phyloP scores from a whole-genome alignment of 106 monocot species.

The Acanthochlamys bracteata region DNA sequence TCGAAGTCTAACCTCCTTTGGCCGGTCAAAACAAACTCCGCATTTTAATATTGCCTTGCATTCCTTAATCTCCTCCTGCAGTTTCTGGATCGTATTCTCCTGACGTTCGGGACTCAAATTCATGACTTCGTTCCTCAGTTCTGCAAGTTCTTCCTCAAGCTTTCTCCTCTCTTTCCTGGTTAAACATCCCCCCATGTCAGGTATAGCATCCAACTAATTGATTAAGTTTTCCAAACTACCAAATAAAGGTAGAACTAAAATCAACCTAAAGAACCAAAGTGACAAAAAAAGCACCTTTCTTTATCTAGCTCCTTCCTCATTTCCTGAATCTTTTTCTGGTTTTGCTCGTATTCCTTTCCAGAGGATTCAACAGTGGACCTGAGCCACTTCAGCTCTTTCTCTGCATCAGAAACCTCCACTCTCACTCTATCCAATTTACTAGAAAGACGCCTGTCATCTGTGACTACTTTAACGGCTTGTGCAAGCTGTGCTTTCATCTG shows the following conservation, averaged over 20 bases:
- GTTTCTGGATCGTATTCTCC: slow-evolving; percentile 67
- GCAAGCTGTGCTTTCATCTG: slow-evolving; percentile 64
- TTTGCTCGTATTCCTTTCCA: slow-evolving; percentile 68
- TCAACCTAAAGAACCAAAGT: not conserved
- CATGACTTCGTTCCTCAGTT: slow-evolving; percentile 51
- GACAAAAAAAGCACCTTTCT: slow-evolving; percentile 57
- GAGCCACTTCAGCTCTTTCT: slow-evolving; percentile 82
- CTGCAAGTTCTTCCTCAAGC: slow-evolving; percentile 67
- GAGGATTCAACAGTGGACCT: slow-evolving; percentile 41
- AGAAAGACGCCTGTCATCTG: slow-evolving; percentile 49
- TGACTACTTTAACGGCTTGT: slow-evolving; percentile 63
- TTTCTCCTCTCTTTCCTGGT: slow-evolving; percentile 60
- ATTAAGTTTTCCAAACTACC: no score
- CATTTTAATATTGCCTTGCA: slow-evolving; percentile 99
- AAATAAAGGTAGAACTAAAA: not conserved
- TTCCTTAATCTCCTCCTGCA: slow-evolving; percentile 96
- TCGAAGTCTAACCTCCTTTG: slow-evolving; percentile 71
- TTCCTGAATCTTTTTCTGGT: slow-evolving; percentile 46
- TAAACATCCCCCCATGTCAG: not conserved
- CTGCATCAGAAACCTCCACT: slow-evolving; percentile 56
- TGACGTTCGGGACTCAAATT: slow-evolving; percentile 71
- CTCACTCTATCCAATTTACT: slow-evolving; percentile 51
- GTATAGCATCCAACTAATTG: not conserved
- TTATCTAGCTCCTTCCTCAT: slow-evolving; percentile 51
- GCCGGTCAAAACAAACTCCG: slow-evolving; percentile 96